Conservation (phyloP, 176 grass and related monocot species). For the Coix lacrymajobi region DNA sequence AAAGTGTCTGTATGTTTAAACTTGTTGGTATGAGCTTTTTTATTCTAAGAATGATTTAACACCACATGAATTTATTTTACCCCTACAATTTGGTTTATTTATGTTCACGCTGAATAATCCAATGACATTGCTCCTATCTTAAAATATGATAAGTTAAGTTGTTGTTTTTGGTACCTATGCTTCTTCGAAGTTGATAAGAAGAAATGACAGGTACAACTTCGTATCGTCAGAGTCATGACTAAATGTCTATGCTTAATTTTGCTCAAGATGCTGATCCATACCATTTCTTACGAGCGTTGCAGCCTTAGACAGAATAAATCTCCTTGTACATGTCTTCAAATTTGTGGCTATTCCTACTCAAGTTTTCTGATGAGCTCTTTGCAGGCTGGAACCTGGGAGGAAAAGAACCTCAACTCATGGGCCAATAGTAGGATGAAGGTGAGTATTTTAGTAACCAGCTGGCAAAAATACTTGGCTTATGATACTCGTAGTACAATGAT, state of each 20-base stretch:
- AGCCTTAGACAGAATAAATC: background rate
- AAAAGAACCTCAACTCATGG: conserved; percentile 97
- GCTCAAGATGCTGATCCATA: background rate
- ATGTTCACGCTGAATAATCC: background rate
- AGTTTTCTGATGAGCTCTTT: conserved; percentile 11
- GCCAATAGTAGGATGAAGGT: conserved; percentile 88
- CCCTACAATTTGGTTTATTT: background rate
- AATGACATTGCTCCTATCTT: background rate
- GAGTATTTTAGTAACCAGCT: background rate
- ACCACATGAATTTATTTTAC: background rate
- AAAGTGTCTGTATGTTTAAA: background rate
- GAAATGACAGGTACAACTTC: background rate
- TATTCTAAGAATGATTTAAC: background rate
- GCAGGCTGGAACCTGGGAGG: conserved; percentile 99
- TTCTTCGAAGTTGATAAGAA: background rate
- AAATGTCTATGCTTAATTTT: background rate
- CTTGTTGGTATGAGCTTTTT: background rate
- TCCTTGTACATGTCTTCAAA: background rate
- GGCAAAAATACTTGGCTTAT: background rate
- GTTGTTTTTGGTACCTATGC: background rate
- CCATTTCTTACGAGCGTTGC: background rate
- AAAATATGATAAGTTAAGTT: background rate
- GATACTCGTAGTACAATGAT: background rate
- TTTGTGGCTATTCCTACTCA: background rate
- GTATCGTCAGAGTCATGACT: background rate